phyloP scores from a whole-genome alignment of 495 filamentous ascomycete species.

The Gamarada debralockiae region DNA sequence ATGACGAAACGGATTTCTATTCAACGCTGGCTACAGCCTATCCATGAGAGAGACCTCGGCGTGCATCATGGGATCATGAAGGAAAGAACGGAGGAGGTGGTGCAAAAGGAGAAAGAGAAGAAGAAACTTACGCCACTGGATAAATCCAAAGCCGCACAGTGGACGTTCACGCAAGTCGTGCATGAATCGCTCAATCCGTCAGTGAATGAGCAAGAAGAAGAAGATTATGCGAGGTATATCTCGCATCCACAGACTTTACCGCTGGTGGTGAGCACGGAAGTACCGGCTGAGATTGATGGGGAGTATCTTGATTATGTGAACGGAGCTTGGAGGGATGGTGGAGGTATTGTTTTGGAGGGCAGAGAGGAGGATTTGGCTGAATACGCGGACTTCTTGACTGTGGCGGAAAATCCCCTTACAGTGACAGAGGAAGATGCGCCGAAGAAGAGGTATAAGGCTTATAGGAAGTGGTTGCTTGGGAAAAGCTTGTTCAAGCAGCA shows the following conservation, averaged over 20 bases:
- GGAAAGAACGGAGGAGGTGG: constrained; percentile 17
- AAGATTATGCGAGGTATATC: constrained; percentile 89
- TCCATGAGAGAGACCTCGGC: constrained; percentile 29
- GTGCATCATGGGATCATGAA: constrained; percentile 45
- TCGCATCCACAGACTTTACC: constrained; percentile 86
- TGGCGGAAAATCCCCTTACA: constrained; percentile 80
- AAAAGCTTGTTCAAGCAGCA: constrained; percentile 93
- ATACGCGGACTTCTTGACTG: constrained; percentile 69
- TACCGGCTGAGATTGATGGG: constrained; percentile 46
- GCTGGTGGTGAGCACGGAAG: constrained; percentile 74
- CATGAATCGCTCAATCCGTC: constrained; percentile 74
- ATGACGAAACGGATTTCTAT: constrained; percentile 43
- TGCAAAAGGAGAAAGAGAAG: constrained; percentile 7
- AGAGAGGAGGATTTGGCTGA: constrained; percentile 61
- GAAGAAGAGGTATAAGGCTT: constrained; percentile 95
- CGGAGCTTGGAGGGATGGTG: constrained; percentile 39
- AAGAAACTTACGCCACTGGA: constrained; percentile 42
- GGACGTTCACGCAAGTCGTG: constrained; percentile 84
- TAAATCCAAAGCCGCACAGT: constrained; percentile 71
- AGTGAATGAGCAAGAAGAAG: constrained; percentile 67
- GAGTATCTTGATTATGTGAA: constrained; percentile 76
- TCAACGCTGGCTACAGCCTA: constrained; percentile 51
- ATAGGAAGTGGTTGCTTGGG: constrained; percentile 86
- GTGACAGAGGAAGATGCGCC: constrained; percentile 76
- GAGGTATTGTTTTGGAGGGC: constrained; percentile 12